phyloP scores from a whole-genome alignment of 371 early-diverging fungal species.

The Mortierella sp. region DNA sequence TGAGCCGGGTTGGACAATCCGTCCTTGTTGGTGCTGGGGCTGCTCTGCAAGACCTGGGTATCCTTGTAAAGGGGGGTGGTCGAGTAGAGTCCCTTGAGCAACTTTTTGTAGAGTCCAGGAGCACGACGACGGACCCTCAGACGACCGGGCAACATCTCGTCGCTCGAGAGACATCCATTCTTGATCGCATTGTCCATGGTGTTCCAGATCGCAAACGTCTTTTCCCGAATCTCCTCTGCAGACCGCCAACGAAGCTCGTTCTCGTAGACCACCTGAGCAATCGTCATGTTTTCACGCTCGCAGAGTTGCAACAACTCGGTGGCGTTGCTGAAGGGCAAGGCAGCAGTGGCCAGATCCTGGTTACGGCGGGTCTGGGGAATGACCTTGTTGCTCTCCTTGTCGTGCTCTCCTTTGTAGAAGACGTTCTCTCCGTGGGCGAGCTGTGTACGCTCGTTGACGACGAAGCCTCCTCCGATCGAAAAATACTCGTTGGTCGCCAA shows the following conservation, averaged over 20 bases:
- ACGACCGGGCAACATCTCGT: slow-evolving; percentile 82
- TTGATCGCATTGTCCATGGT: slow-evolving; percentile 95
- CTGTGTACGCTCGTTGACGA: slow-evolving; percentile 91
- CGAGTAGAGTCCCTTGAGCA: slow-evolving; percentile 83
- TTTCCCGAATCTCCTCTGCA: slow-evolving; percentile 80
- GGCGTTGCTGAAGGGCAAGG: slow-evolving; percentile 89
- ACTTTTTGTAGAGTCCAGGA: slow-evolving; percentile 87
- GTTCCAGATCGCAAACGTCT: slow-evolving; percentile 88
- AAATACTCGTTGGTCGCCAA: slow-evolving; percentile 95
- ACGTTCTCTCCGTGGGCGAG: slow-evolving; percentile 90
- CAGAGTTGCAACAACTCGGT: slow-evolving; percentile 86
- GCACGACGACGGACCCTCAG: slow-evolving; percentile 92
- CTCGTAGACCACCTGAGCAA: slow-evolving; percentile 96
- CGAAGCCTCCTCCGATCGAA: slow-evolving; percentile 97
- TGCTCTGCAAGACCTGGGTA: slow-evolving; percentile 15
- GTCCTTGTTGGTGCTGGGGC: slow-evolving; percentile 23
- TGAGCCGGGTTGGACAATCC: slow-evolving; percentile 38
- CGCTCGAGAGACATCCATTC: slow-evolving; percentile 72
- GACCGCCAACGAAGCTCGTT: slow-evolving; percentile 94
- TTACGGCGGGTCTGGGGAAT: slow-evolving; percentile 64
- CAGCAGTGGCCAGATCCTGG: slow-evolving; percentile 85
- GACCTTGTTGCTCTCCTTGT: slow-evolving; percentile 59
- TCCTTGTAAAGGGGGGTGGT: slow-evolving; percentile 64
- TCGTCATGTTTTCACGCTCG: slow-evolving; percentile 85
- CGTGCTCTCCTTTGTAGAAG: slow-evolving; percentile 75